Evolutionary conservation across 2,329 filamentous ascomycete species (phyloP).

Genomic region (Paecilomyces niveus): DNA sequence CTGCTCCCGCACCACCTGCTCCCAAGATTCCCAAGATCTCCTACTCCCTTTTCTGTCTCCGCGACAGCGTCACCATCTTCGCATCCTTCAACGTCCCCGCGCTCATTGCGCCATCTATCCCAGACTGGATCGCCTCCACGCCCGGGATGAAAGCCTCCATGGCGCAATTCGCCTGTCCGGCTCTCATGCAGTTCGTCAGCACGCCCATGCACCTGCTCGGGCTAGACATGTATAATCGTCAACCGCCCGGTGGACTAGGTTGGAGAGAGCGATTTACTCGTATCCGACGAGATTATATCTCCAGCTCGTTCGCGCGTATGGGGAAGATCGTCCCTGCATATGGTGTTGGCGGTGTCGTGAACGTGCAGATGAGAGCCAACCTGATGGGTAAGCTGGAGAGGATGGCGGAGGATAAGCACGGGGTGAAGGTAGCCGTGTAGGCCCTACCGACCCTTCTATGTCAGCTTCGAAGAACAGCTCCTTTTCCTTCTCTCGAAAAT

Average conservation of each 20-base stretch:
- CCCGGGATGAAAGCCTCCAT: constrained; percentile 47
- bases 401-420: constrained; percentile 35
- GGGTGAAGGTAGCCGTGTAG: not conserved
- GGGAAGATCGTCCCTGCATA: constrained; percentile 83
- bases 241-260: constrained; percentile 32
- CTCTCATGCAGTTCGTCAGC: constrained; percentile 67
- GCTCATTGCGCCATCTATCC: constrained; percentile 63
- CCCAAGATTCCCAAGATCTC: constrained; percentile 58
- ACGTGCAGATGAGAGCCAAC: constrained; percentile 59
- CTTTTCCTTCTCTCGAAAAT: not conserved
- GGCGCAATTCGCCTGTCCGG: constrained; percentile 76
- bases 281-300: constrained; percentile 68
- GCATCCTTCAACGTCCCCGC: constrained; percentile 86
- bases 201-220: constrained; percentile 83
- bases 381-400: constrained; percentile 59
- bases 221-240: constrained; percentile 76
- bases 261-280: constrained; percentile 57
- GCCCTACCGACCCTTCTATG: too few relatives aligned
- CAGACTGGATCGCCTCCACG: constrained; percentile 43
- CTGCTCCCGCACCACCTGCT: constrained; percentile 15
- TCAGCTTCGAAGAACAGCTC: too few relatives aligned
- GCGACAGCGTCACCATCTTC: constrained; percentile 85
- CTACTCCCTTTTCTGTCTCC: constrained; percentile 70
- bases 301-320: constrained; percentile 68
- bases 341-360: constrained; percentile 81